These are phyloP conservation scores for Protomyces pachydermus DNA, from an alignment of 1,139 yeast species.

Conservation along the genomic window DNA sequence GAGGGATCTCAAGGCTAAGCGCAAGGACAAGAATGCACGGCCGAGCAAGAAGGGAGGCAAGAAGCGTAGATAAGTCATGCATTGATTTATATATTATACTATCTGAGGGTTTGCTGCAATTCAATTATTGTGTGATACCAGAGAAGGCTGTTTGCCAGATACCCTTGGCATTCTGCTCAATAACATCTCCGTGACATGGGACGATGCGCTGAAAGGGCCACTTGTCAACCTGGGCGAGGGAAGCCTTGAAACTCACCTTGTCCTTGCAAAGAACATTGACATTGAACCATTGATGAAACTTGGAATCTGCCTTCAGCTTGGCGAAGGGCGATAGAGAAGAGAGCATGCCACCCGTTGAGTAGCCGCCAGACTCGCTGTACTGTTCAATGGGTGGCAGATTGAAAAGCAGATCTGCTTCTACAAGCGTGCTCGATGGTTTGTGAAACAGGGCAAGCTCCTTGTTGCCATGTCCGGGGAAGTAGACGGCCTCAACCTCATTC, in stretches of 20 bases:
- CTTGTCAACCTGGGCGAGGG: slow-evolving; percentile 37
- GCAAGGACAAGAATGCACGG: slow-evolving; percentile 80
- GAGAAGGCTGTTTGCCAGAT: slow-evolving; percentile 26
- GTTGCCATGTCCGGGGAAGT: slow-evolving; percentile 51
- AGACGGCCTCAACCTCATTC: slow-evolving; percentile 51
- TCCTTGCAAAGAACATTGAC: slow-evolving; percentile 17
- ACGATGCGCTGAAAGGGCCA: slow-evolving; percentile 53
- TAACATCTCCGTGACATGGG: slow-evolving; percentile 56
- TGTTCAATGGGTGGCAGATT: slow-evolving; percentile 49
- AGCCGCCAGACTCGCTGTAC: slow-evolving; percentile 39
- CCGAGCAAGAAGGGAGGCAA: slow-evolving; percentile 46
- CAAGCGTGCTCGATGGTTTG: slow-evolving; percentile 46
- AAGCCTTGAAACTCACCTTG: slow-evolving; percentile 33
- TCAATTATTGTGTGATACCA: background rate
- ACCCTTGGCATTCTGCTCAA: slow-evolving; percentile 39
- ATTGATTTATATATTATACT: background rate
- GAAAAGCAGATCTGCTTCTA: slow-evolving; percentile 56
- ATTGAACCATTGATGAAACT: slow-evolving; percentile 9
- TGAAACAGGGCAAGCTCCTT: slow-evolving; percentile 54
- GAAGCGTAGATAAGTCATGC: slow-evolving; percentile 39
- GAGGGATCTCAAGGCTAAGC: slow-evolving; percentile 63
- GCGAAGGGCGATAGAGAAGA: slow-evolving; percentile 4
- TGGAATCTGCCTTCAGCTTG: slow-evolving; percentile 5
- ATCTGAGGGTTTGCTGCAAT: background rate
- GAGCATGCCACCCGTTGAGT: slow-evolving; percentile 8